Evolutionary conservation across 768 basidiomycete species (phyloP).

Genomic region (Serendipita sp.): DNA sequence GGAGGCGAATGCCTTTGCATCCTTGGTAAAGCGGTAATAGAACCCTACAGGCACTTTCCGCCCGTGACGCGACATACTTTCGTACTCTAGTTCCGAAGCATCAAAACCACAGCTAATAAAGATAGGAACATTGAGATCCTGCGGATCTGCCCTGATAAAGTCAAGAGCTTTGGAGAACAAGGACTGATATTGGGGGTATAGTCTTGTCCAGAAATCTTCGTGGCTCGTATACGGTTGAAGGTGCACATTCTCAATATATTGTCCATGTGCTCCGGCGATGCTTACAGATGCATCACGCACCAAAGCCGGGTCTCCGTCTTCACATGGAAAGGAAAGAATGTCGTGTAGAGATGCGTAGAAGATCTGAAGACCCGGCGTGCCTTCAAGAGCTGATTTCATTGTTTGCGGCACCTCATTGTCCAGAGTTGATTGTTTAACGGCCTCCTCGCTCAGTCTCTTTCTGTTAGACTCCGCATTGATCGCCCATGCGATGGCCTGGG

Average conservation of each 20-base stretch:
- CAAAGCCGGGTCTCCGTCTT: conserved; percentile 69
- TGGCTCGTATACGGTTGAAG: conserved; percentile 56
- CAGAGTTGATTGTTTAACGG: conserved; percentile 16
- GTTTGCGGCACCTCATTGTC: conserved; percentile 16
- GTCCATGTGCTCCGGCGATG: conserved; percentile 66
- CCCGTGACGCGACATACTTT: conserved; percentile 81
- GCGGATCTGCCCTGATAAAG: conserved; percentile 77
- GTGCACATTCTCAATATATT: conserved; percentile 78
- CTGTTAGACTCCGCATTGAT: conserved; percentile 80
- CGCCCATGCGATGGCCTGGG: conserved; percentile 81
- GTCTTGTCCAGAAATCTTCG: conserved; percentile 54
- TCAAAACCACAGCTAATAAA: conserved; percentile 75
- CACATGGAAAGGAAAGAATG: conserved; percentile 81
- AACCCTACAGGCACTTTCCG: conserved; percentile 81
- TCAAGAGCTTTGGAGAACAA: conserved; percentile 52
- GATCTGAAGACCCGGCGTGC: conserved; percentile 32
- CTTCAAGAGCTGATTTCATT: conserved; percentile 21
- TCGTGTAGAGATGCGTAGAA: conserved; percentile 95
- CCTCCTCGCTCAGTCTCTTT: conserved; percentile 41
- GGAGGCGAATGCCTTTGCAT: conserved; percentile 50
- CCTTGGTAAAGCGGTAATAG: conserved; percentile 67
- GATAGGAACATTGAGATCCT: conserved; percentile 18
- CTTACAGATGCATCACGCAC: conserved; percentile 80
- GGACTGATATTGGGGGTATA: conserved; percentile 53
- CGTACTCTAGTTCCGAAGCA: conserved; percentile 81